Conservation (phyloP, 2,329 filamentous ascomycete genomes). For the Grosmannia huntii region DNA sequence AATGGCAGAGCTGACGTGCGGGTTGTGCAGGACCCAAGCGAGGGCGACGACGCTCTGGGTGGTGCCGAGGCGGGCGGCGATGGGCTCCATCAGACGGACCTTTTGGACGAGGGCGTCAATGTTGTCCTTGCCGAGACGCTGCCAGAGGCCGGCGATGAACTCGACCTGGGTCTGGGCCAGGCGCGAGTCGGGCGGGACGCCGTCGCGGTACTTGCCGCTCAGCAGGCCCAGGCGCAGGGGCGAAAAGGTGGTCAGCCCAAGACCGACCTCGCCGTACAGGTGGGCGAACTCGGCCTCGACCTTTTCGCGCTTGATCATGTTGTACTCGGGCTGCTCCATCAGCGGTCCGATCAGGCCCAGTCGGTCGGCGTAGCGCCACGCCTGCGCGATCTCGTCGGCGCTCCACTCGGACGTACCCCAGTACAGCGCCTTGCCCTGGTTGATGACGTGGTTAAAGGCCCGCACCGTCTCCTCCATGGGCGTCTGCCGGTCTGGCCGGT, state of each 20-base stretch:
- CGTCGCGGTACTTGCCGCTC: slow-evolving; percentile 51
- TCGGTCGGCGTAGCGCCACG: slow-evolving; percentile 45
- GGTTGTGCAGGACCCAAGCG: slow-evolving; percentile 50
- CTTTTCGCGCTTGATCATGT: slow-evolving; percentile 38
- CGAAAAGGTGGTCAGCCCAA: slow-evolving; percentile 39
- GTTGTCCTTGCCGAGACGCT: slow-evolving; percentile 36
- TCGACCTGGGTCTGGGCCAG: slow-evolving; percentile 42
- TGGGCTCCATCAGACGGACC: slow-evolving; percentile 44
- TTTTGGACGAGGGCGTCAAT: slow-evolving; percentile 39
- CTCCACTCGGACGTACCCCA: slow-evolving; percentile 63
- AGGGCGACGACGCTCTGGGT: slow-evolving; percentile 42
- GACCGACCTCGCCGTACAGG: slow-evolving; percentile 40
- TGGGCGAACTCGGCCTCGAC: slow-evolving; percentile 35
- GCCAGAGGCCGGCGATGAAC: slow-evolving; percentile 40
- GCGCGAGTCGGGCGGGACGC: slow-evolving; percentile 46
- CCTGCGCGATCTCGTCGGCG: slow-evolving; percentile 53
- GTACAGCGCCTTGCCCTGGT: slow-evolving; percentile 57
- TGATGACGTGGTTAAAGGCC: slow-evolving; percentile 34
- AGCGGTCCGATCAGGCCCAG: slow-evolving; percentile 49
- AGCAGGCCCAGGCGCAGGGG: slow-evolving; percentile 42
- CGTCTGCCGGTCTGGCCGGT: slow-evolving; percentile 43
- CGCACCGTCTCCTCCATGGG: slow-evolving; percentile 52
- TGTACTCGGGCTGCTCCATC: slow-evolving; percentile 58
- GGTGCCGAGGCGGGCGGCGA: slow-evolving; percentile 52
- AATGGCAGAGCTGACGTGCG: slow-evolving; percentile 47